Conservation (phyloP, 768 basidiomycete genomes). For the Amanita exitialis region DNA sequence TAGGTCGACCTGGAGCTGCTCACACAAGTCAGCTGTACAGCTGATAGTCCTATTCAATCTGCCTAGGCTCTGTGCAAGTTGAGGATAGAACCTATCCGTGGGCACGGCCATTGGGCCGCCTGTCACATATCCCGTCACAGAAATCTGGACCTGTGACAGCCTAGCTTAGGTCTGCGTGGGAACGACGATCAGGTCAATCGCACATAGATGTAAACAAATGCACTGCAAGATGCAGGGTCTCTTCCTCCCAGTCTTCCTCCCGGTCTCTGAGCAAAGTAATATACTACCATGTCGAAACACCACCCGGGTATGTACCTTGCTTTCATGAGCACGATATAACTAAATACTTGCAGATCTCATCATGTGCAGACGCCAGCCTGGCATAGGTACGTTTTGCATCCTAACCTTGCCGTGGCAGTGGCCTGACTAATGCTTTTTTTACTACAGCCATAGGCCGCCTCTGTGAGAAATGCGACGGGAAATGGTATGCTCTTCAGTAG, state of each 20-base stretch:
- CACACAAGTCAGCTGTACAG: slow-evolving; percentile 70
- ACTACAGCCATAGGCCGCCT: slow-evolving; percentile 85
- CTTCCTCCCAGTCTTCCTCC: no score
- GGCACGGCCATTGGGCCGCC: slow-evolving; percentile 17
- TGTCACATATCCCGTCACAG: no score
- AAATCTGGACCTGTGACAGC: no score
- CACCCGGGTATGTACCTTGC: slow-evolving; percentile 53
- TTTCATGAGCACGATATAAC: background rate
- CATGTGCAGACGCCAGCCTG: slow-evolving; percentile 96
- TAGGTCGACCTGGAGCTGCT: slow-evolving; percentile 64
- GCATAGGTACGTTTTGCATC: slow-evolving; percentile 57
- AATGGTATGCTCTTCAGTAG: slow-evolving; percentile 59
- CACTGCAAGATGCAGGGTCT: no score
- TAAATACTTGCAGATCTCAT: slow-evolving; percentile 63
- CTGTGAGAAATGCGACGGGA: slow-evolving; percentile 99
- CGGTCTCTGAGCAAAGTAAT: no score
- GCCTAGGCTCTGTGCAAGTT: slow-evolving; percentile 59
- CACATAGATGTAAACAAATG: no score
- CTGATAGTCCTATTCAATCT: slow-evolving; percentile 58
- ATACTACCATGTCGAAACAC: slow-evolving; percentile 78
- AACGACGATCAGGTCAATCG: no score
- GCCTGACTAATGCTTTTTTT: background rate
- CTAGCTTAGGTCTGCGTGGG: no score
- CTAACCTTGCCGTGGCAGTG: background rate
- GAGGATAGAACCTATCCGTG: slow-evolving; percentile 67